These are phyloP conservation scores for Ophiocordyceps sinensis DNA, from an alignment of 2,329 filamentous ascomycete genomes.

Conservation along the genomic window DNA sequence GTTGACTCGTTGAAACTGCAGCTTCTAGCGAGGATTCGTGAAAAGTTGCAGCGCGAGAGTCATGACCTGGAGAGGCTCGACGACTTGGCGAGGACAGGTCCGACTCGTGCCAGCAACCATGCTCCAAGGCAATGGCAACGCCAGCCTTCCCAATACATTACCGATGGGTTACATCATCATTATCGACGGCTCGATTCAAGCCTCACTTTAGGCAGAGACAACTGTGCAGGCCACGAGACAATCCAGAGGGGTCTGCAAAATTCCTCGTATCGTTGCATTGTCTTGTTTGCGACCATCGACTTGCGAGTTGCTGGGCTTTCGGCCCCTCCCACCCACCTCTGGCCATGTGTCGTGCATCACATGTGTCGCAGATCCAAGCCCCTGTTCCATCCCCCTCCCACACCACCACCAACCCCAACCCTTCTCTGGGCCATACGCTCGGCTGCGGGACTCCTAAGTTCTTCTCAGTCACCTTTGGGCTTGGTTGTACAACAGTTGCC, in stretches of 20 bases:
- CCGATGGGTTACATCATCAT: too few species aligned
- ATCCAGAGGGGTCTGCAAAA: not conserved
- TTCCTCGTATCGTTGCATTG: too few species aligned
- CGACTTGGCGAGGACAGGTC: too few species aligned
- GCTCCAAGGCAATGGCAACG: too few species aligned
- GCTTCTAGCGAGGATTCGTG: too few species aligned
- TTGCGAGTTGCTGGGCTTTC: not conserved
- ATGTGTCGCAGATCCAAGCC: constrained; percentile 28
- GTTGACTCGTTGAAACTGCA: too few species aligned
- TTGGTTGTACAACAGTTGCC: not conserved
- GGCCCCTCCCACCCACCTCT: constrained; percentile 3
- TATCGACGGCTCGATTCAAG: too few species aligned
- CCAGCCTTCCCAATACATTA: too few species aligned
- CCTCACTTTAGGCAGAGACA: not conserved
- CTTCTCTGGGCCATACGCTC: constrained; percentile 2
- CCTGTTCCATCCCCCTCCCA: constrained; percentile 7
- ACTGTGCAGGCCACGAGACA: not conserved
- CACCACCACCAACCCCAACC: constrained; percentile 5
- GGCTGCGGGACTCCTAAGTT: not conserved
- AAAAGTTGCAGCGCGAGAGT: too few species aligned
- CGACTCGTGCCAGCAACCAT: too few species aligned
- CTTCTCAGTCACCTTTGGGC: not conserved
- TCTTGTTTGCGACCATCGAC: too few species aligned
- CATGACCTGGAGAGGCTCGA: too few species aligned
- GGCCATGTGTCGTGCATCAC: constrained; percentile 23